phyloP scores from a whole-genome alignment of 176 grass and related monocot genomes.

The Rhynchospora tenuis region DNA sequence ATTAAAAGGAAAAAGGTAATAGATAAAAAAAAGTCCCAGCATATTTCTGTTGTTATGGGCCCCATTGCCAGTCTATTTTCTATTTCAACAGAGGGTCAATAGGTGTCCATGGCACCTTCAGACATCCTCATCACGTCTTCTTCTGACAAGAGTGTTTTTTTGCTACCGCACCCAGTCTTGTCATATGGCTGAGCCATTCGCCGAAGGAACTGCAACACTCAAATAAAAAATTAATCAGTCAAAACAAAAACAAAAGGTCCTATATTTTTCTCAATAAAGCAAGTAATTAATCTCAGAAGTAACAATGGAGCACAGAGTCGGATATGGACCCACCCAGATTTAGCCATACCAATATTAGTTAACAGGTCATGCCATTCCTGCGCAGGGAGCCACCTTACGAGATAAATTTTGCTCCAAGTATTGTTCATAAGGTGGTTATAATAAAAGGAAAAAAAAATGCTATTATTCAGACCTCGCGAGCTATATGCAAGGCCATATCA shows the following conservation, averaged over 20 bases:
- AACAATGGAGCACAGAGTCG: background rate
- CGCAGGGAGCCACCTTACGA: background rate
- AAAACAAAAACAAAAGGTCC: background rate
- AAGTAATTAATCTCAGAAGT: background rate
- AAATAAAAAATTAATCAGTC: background rate
- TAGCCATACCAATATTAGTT: background rate
- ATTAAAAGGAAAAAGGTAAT: background rate
- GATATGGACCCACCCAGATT: background rate
- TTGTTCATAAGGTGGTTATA: background rate
- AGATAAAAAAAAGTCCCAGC: background rate
- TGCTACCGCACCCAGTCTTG: conserved; percentile 50
- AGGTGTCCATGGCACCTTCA: conserved; percentile 50
- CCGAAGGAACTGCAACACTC: conserved; percentile 54
- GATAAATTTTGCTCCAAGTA: background rate
- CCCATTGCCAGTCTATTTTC: background rate
- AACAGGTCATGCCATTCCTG: background rate
- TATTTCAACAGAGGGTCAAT: conserved; percentile 8
- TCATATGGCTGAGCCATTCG: conserved; percentile 94
- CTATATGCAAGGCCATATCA: conserved; percentile 94
- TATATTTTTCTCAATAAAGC: background rate
- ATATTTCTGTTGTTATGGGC: background rate
- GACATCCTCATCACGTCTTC: conserved; percentile 70
- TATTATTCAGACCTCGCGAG: conserved; percentile 63
- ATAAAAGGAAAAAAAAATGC: background rate
- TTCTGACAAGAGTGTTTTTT: conserved; percentile 75